Evolutionary conservation across 2,329 filamentous ascomycete genomes (phyloP), one percentile per base, ranked within the genome.

Genomic region (Phoma sp.): DNA sequence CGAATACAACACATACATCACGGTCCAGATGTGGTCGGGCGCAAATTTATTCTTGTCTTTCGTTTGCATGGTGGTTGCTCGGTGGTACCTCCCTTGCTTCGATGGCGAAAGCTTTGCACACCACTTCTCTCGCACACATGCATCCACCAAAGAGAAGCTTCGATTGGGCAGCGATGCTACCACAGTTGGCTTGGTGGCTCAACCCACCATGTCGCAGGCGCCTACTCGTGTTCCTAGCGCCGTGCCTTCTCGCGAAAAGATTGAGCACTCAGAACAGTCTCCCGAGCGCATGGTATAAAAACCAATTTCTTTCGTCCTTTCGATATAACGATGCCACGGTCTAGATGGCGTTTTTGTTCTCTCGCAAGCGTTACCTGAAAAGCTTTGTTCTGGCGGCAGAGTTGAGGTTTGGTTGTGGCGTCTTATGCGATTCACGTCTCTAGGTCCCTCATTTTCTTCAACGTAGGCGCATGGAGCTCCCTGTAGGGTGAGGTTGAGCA

Each of bases 11-110:
- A 75, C 67, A 11, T 81, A 76, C 58, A 58, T 80, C 42, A 77
- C 77, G 1, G 77, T 82, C 3, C 78, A 82, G 58, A 60, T 78
- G 40, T 82, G 79, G 79, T 74, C 74, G 10, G 80, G 79, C 2
- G 57, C 60, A 4, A 78, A 72, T 52, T 63, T 82, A 33, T 63
- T 79, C 27, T 14, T 78, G 9, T 75, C 73, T 8, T 73, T 76
- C 3, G 29, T 62, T 3, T 80, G 77, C 63, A 80, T 82, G 76
- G 13, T 65, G 8, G 42, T 70, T 2, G 61, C 70, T 18, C 49
- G 68, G 24, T 72, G 63, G 63, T 61, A 72, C 43, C 63, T 74
- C 3, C 70, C 71, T 2, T 69, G 66, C 52, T 50, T 42, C 2
- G 67, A 72, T 43, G 70, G 70, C 30, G 59, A 67, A 43, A 58